Base-by-base conservation (phyloP, 1,139 yeast species). In the Lodderomyces oxycetoniae region DNA sequence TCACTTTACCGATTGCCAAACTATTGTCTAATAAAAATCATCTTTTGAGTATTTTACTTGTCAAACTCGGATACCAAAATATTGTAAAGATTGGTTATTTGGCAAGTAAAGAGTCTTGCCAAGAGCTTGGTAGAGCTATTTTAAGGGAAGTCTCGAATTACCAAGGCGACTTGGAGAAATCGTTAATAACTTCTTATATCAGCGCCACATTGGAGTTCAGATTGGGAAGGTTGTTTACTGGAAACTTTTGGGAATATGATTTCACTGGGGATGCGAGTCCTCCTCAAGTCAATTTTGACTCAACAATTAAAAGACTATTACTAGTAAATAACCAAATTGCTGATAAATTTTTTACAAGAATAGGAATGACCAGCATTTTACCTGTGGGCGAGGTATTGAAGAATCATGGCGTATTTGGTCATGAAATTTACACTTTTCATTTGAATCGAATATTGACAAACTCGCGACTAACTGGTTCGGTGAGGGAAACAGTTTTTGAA, bases 351-450 rank as follows among this genome's bases (percentile, higher is more conserved):
- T 26, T 28, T 12, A 17, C 24, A 13, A 22, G 17, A 17, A 16
- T 30, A 23, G 37, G 32, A 16, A 17, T 35, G 2, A 17, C 10
- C 15, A 7, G 13, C 2, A 16, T 5, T 2, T 22, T 22, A 9
- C 8, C 19, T 12, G 22, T 26, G 14, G 38, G 35, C n/a, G 8
- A 12, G 8, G 23, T 39, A 17, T 21, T 37, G 5, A 34, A 32
- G 29, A n/a, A n/a, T n/a, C 14, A 30, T 16, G 33, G 35, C 8
- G 17, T 27, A 3, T 12, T 41, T n/a, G 45, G 45, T 10, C 22
- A 20, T 9, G 26, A 34, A 30, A 41, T 36, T 33, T 40, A 37
- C 27, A 24, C 35, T 19, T 37, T 19, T 25, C 9, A 26, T 6
- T 14, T 31, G 14, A 13, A 28, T 12, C 17, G 19, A 17, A 5